Evolutionary conservation across 192 early-diverging fungal genomes (phyloP), one percentile per base, ranked within the genome.

Genomic region (Dispira simplex): DNA sequence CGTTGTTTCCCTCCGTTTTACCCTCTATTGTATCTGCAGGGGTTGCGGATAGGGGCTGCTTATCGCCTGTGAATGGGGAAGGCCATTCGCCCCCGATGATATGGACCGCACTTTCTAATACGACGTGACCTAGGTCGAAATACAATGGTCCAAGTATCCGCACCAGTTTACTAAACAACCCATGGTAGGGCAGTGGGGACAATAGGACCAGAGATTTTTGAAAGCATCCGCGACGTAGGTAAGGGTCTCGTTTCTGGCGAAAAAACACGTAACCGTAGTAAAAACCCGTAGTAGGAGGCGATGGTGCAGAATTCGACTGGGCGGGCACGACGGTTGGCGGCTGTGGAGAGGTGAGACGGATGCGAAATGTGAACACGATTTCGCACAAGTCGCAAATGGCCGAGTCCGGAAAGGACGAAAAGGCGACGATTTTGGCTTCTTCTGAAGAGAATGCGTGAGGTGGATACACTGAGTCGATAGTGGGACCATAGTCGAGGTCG

Each of bases 231-330:
- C 95, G 84, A 13, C 86, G 75, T 66, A 95, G 88, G 27, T 80
- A 72, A 13, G 82, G 74, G 70, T 98, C 93, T 70, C 84, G 81
- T 70, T 91, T 85, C 70, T 98, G 93, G 26, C 93, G 78, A 67
- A 98, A 98, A 67, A 93, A 95, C 12, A 92, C 93, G 76, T 95
- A 92, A 32, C 90, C 92, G 72, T 98, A 90, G 13, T 82, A 62
- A 57, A 83, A 83, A 23, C 78, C 75, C 77, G n/a, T 48, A 46
- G 18, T 21, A 0, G 48, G 25, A 21, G 28, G 46, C 32, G 44
- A 68, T 44, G 54, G 55, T 51, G 44, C 49, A 66, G 51, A 14
- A 62, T 20, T 44, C 63, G 44, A 13, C 28, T 66, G 64, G 46
- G 39, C 8, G 16, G 21, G 14, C 64, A 70, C 74, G 52, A 73